Evolutionary conservation across 2,329 filamentous ascomycete species (phyloP), one percentile per base, ranked within the genome.

Genomic region (Herpomyces periplanetae): DNA sequence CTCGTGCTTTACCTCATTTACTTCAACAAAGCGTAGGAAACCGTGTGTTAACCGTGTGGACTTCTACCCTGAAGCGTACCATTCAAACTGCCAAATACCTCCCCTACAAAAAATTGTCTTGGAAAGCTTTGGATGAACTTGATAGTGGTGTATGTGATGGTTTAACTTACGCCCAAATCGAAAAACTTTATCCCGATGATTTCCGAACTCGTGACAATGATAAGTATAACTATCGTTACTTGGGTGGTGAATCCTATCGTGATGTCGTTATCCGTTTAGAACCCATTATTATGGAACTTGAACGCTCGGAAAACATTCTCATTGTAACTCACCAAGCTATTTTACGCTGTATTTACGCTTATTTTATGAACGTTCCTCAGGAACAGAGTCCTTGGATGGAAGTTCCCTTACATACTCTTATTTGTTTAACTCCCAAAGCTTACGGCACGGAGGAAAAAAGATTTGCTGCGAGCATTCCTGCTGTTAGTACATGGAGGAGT

Each of bases 161-260:
- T 21, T 56, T 91, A 36, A 96, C 80, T 1, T 88, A 88, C 37
- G 66, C 69, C 32, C 64, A 96, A 35, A 91, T 96, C 34, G 69
- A 80, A 31, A 56, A 84, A 31, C 45, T 52, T 21, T 91, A 68
- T 35, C 80, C 80, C 0, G 73, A 88, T 28, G 80, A 96, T 42
- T 96, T 96, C 42, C 57, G 59, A 19, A 71, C 75, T 13, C 68
- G 80, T 25, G 80, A 96, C 38, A 69, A 87, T 28, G 80, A 96
- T 47, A 96, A 96, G 41, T 91, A 91, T 53, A 91, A 96, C 44
- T 96, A 96, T 43, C 69, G 80, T 22, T 96, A 96, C 41, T 62
- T 80, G 3, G 80, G 80, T 26, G 80, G 80, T 20, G 80, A 96
- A 42, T 84, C 66, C 24, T 66, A 96, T 38, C 66, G 75, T 21